phyloP scores from a whole-genome alignment of 2,329 filamentous ascomycete species.

The Fusarium sublunatum region DNA sequence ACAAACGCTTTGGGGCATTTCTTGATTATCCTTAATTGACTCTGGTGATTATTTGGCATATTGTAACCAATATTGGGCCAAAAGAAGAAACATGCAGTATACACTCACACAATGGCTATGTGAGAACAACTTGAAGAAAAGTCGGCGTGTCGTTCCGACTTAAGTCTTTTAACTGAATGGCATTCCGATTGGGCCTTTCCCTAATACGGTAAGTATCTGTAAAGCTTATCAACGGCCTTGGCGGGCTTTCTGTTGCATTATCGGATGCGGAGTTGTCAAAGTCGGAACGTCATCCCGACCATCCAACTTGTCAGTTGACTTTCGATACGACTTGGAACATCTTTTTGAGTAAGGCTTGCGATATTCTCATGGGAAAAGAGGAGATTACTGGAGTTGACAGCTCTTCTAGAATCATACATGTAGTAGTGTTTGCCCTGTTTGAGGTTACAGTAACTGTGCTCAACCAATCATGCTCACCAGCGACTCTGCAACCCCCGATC shows the following conservation, averaged over 20 bases:
- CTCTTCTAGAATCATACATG: too few relatives aligned
- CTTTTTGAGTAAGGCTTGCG: too few relatives aligned
- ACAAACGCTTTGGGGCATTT: slow-evolving; percentile 44
- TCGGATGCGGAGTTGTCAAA: slow-evolving; percentile 8
- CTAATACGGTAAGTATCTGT: slow-evolving; percentile 16
- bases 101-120: too few relatives aligned
- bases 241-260: slow-evolving; percentile 4
- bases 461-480: too few relatives aligned
- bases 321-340: too few relatives aligned
- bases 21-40: slow-evolving; percentile 34
- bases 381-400: too few relatives aligned
- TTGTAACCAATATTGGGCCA: not conserved
- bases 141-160: slow-evolving; percentile 43
- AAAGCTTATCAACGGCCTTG: slow-evolving; percentile 30
- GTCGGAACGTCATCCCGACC: slow-evolving; percentile 13
- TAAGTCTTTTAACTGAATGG: slow-evolving; percentile 16
- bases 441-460: too few relatives aligned
- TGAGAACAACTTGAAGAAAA: not conserved
- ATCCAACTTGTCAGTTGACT: slow-evolving; percentile 2
- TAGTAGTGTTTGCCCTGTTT: too few relatives aligned
- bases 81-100: too few relatives aligned
- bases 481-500: too few relatives aligned
- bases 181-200: slow-evolving; percentile 16
- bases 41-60: slow-evolving; percentile 28
- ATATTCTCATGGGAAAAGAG: too few relatives aligned